phyloP scores from a whole-genome alignment of 257 asterid species.

The Forsythia suspensa region DNA sequence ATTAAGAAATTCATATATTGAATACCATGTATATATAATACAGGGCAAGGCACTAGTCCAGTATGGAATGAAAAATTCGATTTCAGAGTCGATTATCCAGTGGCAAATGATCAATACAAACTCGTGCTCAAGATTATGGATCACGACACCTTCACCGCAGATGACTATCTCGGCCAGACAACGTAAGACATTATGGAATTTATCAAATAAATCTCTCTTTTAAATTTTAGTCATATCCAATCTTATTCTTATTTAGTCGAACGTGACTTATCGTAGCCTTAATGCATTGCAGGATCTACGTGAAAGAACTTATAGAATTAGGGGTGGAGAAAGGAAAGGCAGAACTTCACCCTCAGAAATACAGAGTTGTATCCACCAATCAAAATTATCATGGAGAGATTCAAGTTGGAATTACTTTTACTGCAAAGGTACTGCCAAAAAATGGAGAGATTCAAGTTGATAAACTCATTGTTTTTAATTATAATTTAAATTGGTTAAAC shows the following conservation, averaged over 20 bases:
- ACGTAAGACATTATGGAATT: slow-evolving; percentile 30
- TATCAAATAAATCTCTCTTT: neutral
- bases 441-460: too few species aligned
- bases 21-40: neutral
- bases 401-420: slow-evolving; percentile 53
- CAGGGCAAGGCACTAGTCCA: slow-evolving; percentile 59
- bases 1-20: too few species aligned
- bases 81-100: slow-evolving; percentile 52
- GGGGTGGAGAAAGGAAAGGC: slow-evolving; percentile 66
- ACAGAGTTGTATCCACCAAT: slow-evolving; percentile 44
- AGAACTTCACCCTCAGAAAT: slow-evolving; percentile 48
- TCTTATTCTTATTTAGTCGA: neutral
- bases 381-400: slow-evolving; percentile 59
- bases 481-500: neutral
- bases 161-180: slow-evolving; percentile 63
- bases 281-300: slow-evolving; percentile 41
- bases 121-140: slow-evolving; percentile 61
- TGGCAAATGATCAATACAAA: slow-evolving; percentile 35
- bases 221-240: neutral
- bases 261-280: neutral
- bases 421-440: slow-evolving; percentile 29
- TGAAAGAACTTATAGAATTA: slow-evolving; percentile 53
- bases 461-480: too few species aligned
- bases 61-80: slow-evolving; percentile 66
- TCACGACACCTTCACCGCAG: slow-evolving; percentile 46